Evolutionary conservation across 1,284 basidiomycete species (phyloP), one percentile per base, ranked within the genome.

Genomic region (Cutaneotrichosporon sp.): DNA sequence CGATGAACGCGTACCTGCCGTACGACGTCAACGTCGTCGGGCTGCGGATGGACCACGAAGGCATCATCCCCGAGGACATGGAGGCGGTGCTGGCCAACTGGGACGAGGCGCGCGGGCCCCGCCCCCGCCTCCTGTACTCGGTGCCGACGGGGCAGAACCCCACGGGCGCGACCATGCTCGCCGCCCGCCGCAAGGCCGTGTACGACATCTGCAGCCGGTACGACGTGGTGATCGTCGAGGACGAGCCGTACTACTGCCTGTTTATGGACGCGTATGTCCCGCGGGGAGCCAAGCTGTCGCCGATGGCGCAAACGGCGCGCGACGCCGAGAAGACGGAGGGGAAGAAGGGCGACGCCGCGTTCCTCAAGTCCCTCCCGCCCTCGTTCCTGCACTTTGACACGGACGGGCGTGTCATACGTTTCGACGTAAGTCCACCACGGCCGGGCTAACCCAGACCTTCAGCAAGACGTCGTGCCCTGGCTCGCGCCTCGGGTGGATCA

Each of bases 381-480:
- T 87, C 84, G 49, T 94, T 86, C 79, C 80, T 92, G 51, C 84
- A 81, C 81, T 87, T 79, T 58, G 76, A 79, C 54, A 68, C 69
- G 18, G 64, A 73, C 29, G 74, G 75, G 8, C 74, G 80, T 51
- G 80, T 81, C 43, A 79, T 81, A 55, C 74, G 80, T 20, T 73
- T 81, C 66, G 80, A 81, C 60, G 76, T 78, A 55, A 72, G 76
- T 73, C 2, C 7, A 8, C 3, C 6, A 13, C 4, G 22, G 4
- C 18, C 11, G 3, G n/a, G 50, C 67, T 71, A 52, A 69, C 64
- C 14, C 33, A 76, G 73, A 79, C 88, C 0, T 91, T 92, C 75
- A 90, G 88, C 33, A 92, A 91, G 84, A 89, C 87, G 2, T 85
- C 91, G 56, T 88, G 87, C 1, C 90, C 90, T 3, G 91, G 90